phyloP scores from a whole-genome alignment of 345 rosid genomes.

The Populus davidiana region DNA sequence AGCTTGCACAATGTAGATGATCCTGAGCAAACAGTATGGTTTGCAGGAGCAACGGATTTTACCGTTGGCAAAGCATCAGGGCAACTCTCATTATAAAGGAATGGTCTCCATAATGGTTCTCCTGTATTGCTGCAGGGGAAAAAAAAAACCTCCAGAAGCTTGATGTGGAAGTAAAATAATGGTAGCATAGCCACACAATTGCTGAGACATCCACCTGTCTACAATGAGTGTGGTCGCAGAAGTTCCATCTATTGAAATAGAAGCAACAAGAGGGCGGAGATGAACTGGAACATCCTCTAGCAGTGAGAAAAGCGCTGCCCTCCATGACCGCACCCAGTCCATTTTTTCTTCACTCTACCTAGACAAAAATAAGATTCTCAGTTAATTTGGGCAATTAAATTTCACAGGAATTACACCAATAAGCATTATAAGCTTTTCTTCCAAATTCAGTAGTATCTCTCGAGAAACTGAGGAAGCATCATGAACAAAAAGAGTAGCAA shows the following conservation, averaged over 20 bases:
- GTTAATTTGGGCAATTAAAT: neutral
- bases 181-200: neutral
- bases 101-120: constrained; percentile 64
- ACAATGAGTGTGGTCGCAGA: constrained; percentile 85
- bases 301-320: constrained; percentile 54
- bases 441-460: neutral
- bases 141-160: constrained; percentile 1
- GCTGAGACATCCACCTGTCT: constrained; percentile 46
- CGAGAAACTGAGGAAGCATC: neutral
- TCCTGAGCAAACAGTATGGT: constrained; percentile 88
- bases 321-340: constrained; percentile 82
- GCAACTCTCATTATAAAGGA: constrained; percentile 78
- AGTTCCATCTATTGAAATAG: constrained; percentile 86
- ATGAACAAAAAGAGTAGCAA: neutral
- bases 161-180: neutral
- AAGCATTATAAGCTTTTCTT: neutral
- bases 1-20: constrained; percentile 91
- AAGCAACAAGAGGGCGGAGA: constrained; percentile 52
- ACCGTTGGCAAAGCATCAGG: constrained; percentile 67
- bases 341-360: constrained; percentile 68
- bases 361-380: constrained; percentile 48
- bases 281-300: constrained; percentile 67
- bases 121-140: constrained; percentile 53
- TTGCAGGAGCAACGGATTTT: constrained; percentile 75
- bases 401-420: neutral